Percentiles rank a stretch among this genome's conserved stretches.
Evolutionary conservation across 106 monocot genomes (phyloP).

Genomic region (Dioscorea alata): DNA sequence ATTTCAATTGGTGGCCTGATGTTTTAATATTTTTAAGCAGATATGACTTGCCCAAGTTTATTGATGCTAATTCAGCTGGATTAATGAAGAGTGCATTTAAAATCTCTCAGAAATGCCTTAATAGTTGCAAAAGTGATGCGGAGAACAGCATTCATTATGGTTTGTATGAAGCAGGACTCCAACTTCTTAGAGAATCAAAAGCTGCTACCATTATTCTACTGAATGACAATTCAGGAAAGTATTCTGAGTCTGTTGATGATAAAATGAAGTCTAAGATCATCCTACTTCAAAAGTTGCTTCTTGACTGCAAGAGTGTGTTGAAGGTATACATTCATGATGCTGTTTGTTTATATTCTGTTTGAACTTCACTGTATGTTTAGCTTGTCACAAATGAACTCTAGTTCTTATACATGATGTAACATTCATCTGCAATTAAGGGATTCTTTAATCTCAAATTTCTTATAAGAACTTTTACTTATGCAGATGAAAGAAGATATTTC

Average conservation of each 20-base stretch:
- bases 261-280: constrained; percentile 8
- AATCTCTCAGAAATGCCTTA: constrained; percentile 25
- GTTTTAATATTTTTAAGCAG: constrained; percentile 18
- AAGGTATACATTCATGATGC: constrained; percentile 16
- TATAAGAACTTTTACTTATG: background rate
- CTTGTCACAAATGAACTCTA: too few relatives aligned
- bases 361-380: too few relatives aligned
- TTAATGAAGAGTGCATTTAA: constrained; percentile 23
- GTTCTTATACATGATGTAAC: too few relatives aligned
- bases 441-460: too few relatives aligned
- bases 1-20: background rate
- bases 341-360: too few relatives aligned
- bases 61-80: constrained; percentile 16
- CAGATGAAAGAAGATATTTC: constrained; percentile 28
- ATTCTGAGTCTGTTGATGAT: too few relatives aligned
- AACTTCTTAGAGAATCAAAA: constrained; percentile 38
- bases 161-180: constrained; percentile 24
- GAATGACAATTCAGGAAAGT: constrained; percentile 3
- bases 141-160: constrained; percentile 17
- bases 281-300: constrained; percentile 24
- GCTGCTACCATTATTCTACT: constrained; percentile 41
- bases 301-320: constrained; percentile 20
- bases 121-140: constrained; percentile 13
- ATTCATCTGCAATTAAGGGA: too few relatives aligned
- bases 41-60: constrained; percentile 27